Evolutionary conservation across 2,329 filamentous ascomycete species (phyloP), one percentile per base, ranked within the genome.

Genomic region (Rhinocladiella mackenziei): DNA sequence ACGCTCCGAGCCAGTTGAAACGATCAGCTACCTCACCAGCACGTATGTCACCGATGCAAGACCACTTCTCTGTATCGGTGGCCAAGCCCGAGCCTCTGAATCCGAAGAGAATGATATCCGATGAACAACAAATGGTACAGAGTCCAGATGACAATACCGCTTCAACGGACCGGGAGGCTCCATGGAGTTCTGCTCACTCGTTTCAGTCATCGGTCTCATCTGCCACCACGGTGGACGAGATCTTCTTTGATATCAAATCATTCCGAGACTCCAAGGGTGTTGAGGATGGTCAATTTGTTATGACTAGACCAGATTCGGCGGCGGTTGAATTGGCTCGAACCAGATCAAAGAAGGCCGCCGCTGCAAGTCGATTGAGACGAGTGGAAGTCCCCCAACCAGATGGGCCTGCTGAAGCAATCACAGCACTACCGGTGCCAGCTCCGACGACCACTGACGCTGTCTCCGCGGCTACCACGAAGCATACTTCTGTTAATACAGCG

Each of bases 171-270:
- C 31, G 32, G n/a, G 30, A 33, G 17, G 40, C 41, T 9, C 52
- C 52, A 8, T 55, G 52, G 52, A 52, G 49, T 31, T 37, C 52
- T 4, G 39, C 37, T 25, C 46, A 50, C 28, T 55, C 52, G 6
- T 43, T 49, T 26, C 40, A 50, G 23, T 55, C 52, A 18, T 55
- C 52, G 2, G 32, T 51, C 5, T 55, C 52, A 13, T 53, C 49
- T 29, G 42, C 47, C 11, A 52, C 46, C 18, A 55, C 52, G 1
- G 45, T 48, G 7, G 51, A 52, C 13, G 55, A 57, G 22, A 56
- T 57, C 10, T 57, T 57, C 43, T 57, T 57, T 29, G 55, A 57
- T 28, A 50, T 57, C 29, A 53, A 52, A 42, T 54, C 51, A 9
- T 54, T 56, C 37, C 41, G 55, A 35, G 53, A 56, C 31, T 57